Percentiles rank a stretch among this genome's conserved stretches.
phyloP scores from a whole-genome alignment of 352 stramenopile species.

The Plasmopara viticola region DNA sequence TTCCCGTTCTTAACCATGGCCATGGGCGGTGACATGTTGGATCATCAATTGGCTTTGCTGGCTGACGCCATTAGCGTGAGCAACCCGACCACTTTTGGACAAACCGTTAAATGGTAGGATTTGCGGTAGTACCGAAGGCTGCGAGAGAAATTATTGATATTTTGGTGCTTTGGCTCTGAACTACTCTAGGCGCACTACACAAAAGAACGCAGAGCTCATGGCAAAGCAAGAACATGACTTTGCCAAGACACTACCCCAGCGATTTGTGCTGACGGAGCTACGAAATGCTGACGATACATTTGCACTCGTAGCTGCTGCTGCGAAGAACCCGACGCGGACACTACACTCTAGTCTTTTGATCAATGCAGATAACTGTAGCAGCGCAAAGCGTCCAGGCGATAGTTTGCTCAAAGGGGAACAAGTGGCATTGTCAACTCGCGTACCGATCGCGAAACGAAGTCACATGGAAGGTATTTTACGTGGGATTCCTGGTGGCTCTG shows the following conservation, averaged over 20 bases:
- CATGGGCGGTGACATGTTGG: constrained; percentile 46
- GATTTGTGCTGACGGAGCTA: constrained; percentile 63
- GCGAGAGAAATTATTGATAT: constrained; percentile 1
- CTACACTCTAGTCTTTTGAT: constrained; percentile 34
- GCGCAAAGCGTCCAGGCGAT: constrained; percentile 10
- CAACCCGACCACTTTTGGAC: constrained; percentile 72
- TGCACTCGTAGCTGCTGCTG: constrained; percentile 36
- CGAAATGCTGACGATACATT: constrained; percentile 38
- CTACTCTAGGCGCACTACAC: constrained; percentile 45
- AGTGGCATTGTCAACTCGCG: constrained; percentile 20
- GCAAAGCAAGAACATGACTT: constrained; percentile 40
- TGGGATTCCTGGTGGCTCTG: constrained; percentile 38
- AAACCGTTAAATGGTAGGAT: constrained; percentile 62
- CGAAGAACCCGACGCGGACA: constrained; percentile 47
- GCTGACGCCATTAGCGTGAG: constrained; percentile 69
- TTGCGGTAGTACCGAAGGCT: background rate
- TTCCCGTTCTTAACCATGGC: background rate
- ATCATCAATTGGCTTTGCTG: constrained; percentile 60
- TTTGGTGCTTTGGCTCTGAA: background rate
- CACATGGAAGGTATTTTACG: constrained; percentile 76
- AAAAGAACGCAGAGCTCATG: constrained; percentile 27
- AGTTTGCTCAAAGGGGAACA: constrained; percentile 4
- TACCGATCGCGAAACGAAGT: constrained; percentile 60
- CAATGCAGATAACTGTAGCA: constrained; percentile 31
- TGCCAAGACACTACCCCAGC: constrained; percentile 46